These are phyloP conservation scores for Aureobasidium namibiae DNA, from an alignment of 2,329 filamentous ascomycete genomes.

Conservation along the genomic window DNA sequence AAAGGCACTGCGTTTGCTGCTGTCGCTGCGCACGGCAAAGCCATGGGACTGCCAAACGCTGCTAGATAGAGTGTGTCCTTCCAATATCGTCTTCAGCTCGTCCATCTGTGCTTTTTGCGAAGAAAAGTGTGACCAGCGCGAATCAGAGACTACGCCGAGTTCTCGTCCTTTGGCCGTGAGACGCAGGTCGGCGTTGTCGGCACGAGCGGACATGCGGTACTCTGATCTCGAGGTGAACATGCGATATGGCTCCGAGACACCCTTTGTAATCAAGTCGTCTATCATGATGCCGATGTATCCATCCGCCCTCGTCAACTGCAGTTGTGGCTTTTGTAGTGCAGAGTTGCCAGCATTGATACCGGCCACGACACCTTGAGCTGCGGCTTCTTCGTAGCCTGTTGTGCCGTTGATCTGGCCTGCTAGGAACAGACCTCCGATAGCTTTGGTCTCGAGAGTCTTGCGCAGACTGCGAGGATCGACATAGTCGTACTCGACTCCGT, in stretches of 20 bases:
- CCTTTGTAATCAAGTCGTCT: slow-evolving; percentile 93
- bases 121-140: slow-evolving; percentile 64
- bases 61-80: slow-evolving; percentile 49
- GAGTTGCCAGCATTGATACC: slow-evolving; percentile 90
- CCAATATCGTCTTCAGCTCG: slow-evolving; percentile 55
- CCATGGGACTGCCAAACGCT: slow-evolving; percentile 62
- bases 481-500: slow-evolving; percentile 98
- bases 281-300: slow-evolving; percentile 99
- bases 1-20: slow-evolving; percentile 60
- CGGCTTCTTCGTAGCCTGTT: slow-evolving; percentile 95
- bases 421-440: slow-evolving; percentile 78
- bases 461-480: slow-evolving; percentile 84
- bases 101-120: slow-evolving; percentile 60
- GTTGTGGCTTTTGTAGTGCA: slow-evolving; percentile 54
- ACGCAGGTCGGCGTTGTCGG: slow-evolving; percentile 87
- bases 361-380: slow-evolving; percentile 84
- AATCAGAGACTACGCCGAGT: slow-evolving; percentile 70
- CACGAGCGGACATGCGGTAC: slow-evolving; percentile 83
- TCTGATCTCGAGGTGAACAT: slow-evolving; percentile 98
- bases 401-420: slow-evolving; percentile 98
- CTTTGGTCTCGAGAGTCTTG: slow-evolving; percentile 88
- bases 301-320: slow-evolving; percentile 71
- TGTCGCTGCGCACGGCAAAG: slow-evolving; percentile 60
- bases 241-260: slow-evolving; percentile 91
- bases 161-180: slow-evolving; percentile 70